Evolutionary conservation across 2,329 filamentous ascomycete species (phyloP).

Genomic region (Aspergillus quadricinctus): DNA sequence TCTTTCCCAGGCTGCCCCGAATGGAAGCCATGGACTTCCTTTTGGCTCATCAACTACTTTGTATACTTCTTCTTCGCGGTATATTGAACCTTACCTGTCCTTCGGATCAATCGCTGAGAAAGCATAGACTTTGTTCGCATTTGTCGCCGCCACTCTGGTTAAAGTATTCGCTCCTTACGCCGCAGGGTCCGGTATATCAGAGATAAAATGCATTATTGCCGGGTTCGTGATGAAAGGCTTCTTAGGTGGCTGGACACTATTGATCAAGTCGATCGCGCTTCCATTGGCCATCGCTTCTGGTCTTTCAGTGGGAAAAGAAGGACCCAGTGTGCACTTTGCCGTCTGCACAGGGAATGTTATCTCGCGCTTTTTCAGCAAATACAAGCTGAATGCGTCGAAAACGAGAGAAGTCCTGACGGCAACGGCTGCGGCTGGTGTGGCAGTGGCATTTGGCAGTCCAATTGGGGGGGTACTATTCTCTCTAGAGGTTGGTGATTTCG

Average conservation of each 20-base stretch:
- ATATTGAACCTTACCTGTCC: constrained; percentile 25
- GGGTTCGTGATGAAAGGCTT: constrained; percentile 99
- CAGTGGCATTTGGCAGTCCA: constrained; percentile 93
- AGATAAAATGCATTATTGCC: constrained; percentile 99
- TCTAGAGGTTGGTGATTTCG: constrained; percentile 57
- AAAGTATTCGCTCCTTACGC: constrained; percentile 93
- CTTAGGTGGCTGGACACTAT: constrained; percentile 79
- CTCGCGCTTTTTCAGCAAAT: constrained; percentile 87
- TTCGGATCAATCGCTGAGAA: constrained; percentile 1
- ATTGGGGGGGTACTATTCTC: constrained; percentile 97
- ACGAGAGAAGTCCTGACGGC: constrained; percentile 93
- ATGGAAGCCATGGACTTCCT: constrained; percentile 84
- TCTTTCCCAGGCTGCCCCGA: constrained; percentile 64
- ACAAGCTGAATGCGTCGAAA: constrained; percentile 85
- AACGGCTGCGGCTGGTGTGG: constrained; percentile 89
- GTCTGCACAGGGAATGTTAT: constrained; percentile 98
- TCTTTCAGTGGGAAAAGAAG: constrained; percentile 92
- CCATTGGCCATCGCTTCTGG: constrained; percentile 92
- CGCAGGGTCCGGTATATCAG: constrained; percentile 92
- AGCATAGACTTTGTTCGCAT: constrained; percentile 67
- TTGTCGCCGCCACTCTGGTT: constrained; percentile 76
- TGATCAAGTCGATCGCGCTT: constrained; percentile 90
- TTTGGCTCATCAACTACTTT: constrained; percentile 75
- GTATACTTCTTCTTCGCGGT: constrained; percentile 84
- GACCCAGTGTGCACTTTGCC: constrained; percentile 97